Evolutionary conservation across 1,139 yeast species (phyloP).

Genomic region (Yamadazyma kanchanaburiensis): DNA sequence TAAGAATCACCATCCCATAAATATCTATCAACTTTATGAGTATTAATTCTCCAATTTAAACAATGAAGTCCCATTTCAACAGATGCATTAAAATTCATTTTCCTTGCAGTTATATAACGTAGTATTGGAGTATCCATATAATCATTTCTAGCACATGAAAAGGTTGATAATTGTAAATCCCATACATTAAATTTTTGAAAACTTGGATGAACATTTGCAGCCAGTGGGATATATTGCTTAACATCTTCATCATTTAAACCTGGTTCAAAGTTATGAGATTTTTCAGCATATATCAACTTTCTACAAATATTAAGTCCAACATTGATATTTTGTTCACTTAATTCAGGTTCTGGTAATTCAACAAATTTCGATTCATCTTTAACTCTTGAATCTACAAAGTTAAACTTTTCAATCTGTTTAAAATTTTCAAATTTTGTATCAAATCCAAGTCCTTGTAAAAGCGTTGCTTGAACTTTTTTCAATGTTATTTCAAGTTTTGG

Average conservation of each 20-base stretch:
- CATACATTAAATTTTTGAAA: slow-evolving; percentile 3
- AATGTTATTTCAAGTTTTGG: slow-evolving; percentile 49
- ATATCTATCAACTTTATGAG: slow-evolving; percentile 54
- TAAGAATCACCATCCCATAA: slow-evolving; percentile 59
- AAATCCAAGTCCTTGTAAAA: slow-evolving; percentile 61
- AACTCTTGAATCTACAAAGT: slow-evolving; percentile 13
- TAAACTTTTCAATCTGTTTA: slow-evolving; percentile 1
- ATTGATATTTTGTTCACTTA: slow-evolving; percentile 11
- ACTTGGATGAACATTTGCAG: slow-evolving; percentile 4
- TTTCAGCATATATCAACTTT: slow-evolving; percentile 1
- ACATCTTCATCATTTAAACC: slow-evolving; percentile 5
- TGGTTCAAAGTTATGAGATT: slow-evolving; percentile 3
- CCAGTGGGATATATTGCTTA: slow-evolving; percentile 3
- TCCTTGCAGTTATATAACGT: slow-evolving; percentile 70
- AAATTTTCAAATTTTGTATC: slow-evolving; percentile 35
- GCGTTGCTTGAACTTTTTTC: slow-evolving; percentile 74
- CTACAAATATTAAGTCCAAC: slow-evolving; percentile 7
- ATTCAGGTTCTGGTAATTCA: slow-evolving; percentile 6
- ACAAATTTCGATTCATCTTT: slow-evolving; percentile 5
- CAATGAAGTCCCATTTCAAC: slow-evolving; percentile 65
- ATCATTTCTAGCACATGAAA: slow-evolving; percentile 64
- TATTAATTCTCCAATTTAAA: slow-evolving; percentile 64
- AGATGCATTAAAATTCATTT: slow-evolving; percentile 63
- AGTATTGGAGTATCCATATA: slow-evolving; percentile 67
- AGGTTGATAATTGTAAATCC: slow-evolving; percentile 21